A percentile compares a stretch with the other conserved stretches of the same genome.
These are phyloP conservation scores for Blastomyces gilchristii DNA, from an alignment of 2,329 filamentous ascomycete genomes.

Conservation along the genomic window DNA sequence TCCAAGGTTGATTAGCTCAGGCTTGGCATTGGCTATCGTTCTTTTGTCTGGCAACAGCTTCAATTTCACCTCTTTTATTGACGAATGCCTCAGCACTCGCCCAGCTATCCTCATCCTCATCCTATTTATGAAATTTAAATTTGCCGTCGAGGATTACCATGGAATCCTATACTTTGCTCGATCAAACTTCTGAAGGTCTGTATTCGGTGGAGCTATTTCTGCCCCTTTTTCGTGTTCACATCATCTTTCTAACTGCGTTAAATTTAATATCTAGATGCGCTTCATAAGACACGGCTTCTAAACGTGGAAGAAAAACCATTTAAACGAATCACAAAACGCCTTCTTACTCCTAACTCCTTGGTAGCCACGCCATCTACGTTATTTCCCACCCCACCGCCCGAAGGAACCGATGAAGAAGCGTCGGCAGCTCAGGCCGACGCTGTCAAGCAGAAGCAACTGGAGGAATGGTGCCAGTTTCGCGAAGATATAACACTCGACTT, in stretches of 20 bases:
- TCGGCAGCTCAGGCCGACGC: constrained; percentile 35
- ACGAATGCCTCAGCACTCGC: not conserved
- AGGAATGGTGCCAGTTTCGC: constrained; percentile 57
- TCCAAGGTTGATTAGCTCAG: not conserved
- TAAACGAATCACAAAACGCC: constrained; percentile 73
- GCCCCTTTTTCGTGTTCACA: constrained; percentile 8
- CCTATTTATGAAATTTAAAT: not conserved
- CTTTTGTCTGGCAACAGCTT: not conserved
- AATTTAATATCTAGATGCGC: constrained; percentile 47
- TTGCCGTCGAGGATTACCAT: constrained; percentile 27
- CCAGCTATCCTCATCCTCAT: not conserved
- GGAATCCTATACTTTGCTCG: constrained; percentile 56
- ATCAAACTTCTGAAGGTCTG: constrained; percentile 52
- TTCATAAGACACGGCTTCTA: constrained; percentile 78
- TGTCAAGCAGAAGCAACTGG: constrained; percentile 41
- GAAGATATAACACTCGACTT: constrained; percentile 84
- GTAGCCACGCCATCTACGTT: constrained; percentile 47
- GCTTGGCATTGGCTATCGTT: not conserved
- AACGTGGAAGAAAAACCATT: constrained; percentile 89
- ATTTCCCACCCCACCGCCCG: constrained; percentile 57
- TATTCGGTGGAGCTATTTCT: not conserved
- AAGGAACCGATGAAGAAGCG: constrained; percentile 39
- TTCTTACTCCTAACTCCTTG: constrained; percentile 59
- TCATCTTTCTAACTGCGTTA: not conserved
- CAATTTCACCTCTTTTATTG: not conserved